phyloP scores from a whole-genome alignment of 169 alveolate genomes.

The Cryptosporidium andersoni region DNA sequence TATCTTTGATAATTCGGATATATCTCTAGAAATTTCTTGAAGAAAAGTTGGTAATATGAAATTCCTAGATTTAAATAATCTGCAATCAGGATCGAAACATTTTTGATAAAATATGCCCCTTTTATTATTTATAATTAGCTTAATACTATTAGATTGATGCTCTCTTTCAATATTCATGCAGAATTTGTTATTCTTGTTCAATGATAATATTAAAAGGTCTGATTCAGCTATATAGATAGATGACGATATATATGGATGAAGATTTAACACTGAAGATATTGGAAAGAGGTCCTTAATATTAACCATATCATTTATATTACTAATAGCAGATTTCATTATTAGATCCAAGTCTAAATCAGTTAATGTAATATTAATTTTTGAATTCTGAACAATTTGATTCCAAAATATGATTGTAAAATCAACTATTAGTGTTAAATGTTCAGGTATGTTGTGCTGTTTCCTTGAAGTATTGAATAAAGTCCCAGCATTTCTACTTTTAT shows the following conservation, averaged over 20 bases:
- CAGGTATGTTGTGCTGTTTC: conserved; percentile 1
- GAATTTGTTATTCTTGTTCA: conserved; percentile 22
- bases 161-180: conserved; percentile 65
- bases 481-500: not conserved
- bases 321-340: too few species aligned
- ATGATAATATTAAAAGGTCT: conserved; percentile 6
- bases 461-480: not conserved
- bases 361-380: not conserved
- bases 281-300: too few species aligned
- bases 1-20: conserved; percentile 35
- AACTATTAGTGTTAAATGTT: conserved; percentile 10
- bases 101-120: conserved; percentile 68
- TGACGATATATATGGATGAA: not conserved
- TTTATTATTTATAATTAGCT: conserved; percentile 26
- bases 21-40: conserved; percentile 6
- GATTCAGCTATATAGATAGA: conserved; percentile 13
- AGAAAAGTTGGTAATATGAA: conserved; percentile 25
- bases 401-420: conserved; percentile 40
- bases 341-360: not conserved
- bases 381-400: conserved; percentile 18
- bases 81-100: conserved; percentile 74
- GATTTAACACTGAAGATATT: too few species aligned
- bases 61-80: conserved; percentile 24
- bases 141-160: conserved; percentile 71
- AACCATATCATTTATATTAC: too few species aligned